Conservation (phyloP, 805 yeast species). For the Diddensiella caesifluorescens region DNA sequence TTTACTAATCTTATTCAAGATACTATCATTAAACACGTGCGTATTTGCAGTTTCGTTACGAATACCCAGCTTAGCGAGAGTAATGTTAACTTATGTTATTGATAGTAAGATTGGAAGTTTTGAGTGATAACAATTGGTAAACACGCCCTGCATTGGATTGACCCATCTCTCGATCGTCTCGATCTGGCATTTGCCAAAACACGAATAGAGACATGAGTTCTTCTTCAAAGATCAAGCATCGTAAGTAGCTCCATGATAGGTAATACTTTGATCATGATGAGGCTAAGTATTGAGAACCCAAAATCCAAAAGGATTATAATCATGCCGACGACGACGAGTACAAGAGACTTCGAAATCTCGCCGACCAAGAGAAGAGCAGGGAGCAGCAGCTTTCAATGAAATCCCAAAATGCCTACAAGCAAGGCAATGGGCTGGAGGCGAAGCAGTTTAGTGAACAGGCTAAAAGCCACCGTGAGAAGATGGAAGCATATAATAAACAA, state of each 20-base stretch:
- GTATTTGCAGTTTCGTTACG: too few relatives aligned
- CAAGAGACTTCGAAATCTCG: conserved; percentile 55
- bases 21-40: background rate
- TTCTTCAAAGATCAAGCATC: conserved; percentile 6
- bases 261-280: background rate
- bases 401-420: conserved; percentile 71
- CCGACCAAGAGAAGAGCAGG: conserved; percentile 59
- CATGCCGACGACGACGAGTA: conserved; percentile 44
- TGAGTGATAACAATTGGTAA: background rate
- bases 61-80: background rate
- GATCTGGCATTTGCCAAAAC: too few relatives aligned
- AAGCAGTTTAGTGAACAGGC: conserved; percentile 66
- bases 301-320: conserved; percentile 29
- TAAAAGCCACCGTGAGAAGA: conserved; percentile 51
- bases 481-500: conserved; percentile 63
- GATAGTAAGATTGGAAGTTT: background rate
- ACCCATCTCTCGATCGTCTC: too few relatives aligned
- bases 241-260: conserved; percentile 5
- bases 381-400: conserved; percentile 51
- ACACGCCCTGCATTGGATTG: too few relatives aligned
- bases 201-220: conserved; percentile 12
- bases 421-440: conserved; percentile 71
- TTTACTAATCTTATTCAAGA: background rate
- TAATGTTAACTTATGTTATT: background rate
- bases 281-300: conserved; percentile 2